Conservation (phyloP, 768 basidiomycete genomes). For the Collybia mongolica region DNA sequence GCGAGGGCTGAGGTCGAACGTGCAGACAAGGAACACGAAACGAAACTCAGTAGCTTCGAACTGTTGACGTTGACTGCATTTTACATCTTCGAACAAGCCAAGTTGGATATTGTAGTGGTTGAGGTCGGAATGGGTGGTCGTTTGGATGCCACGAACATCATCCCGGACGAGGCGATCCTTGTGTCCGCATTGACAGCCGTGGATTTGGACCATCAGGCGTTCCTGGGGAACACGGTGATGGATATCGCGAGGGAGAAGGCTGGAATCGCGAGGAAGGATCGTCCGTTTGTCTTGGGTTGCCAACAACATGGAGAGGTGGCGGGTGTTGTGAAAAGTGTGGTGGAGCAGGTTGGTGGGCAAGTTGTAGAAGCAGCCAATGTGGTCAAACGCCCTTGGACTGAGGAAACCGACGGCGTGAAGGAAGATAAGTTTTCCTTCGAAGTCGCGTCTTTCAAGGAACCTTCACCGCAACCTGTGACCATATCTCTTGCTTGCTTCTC, state of each 20-base stretch:
- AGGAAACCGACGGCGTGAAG: constrained; percentile 29
- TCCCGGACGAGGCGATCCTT: constrained; percentile 68
- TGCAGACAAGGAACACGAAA: constrained; percentile 39
- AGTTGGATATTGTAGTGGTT: constrained; percentile 80
- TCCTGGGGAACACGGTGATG: constrained; percentile 74
- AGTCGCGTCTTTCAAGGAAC: constrained; percentile 26
- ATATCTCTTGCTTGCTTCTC: constrained; percentile 43
- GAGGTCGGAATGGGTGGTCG: constrained; percentile 97
- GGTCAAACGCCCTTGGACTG: constrained; percentile 29
- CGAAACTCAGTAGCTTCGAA: constrained; percentile 76
- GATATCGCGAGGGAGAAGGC: constrained; percentile 84
- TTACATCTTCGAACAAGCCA: constrained; percentile 61
- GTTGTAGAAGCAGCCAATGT: constrained; percentile 37
- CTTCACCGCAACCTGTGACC: constrained; percentile 41
- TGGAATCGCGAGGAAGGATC: constrained; percentile 65
- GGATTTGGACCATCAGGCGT: constrained; percentile 91
- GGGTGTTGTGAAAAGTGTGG: constrained; percentile 38
- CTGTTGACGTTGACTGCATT: constrained; percentile 82
- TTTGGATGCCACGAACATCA: constrained; percentile 90
- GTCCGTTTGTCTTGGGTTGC: constrained; percentile 63
- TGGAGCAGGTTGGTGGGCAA: constrained; percentile 40
- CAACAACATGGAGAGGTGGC: constrained; percentile 57
- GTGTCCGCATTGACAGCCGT: constrained; percentile 84
- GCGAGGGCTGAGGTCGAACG: constrained; percentile 48
- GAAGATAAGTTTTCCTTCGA: constrained; percentile 29